phyloP scores from a whole-genome alignment of 805 yeast species.

The Nakazawaea peltata region DNA sequence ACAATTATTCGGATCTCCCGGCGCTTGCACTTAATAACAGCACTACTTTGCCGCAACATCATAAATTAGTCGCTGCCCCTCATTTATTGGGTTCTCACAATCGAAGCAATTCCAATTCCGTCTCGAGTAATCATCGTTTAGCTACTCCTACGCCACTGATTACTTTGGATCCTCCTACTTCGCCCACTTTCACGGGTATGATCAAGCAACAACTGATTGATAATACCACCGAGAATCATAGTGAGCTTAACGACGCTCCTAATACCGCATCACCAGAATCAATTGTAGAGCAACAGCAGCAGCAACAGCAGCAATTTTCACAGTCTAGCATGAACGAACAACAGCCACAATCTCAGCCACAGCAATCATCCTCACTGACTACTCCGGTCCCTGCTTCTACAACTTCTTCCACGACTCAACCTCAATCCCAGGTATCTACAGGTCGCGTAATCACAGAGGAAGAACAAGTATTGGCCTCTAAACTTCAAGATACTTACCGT shows the following conservation, averaged over 20 bases:
- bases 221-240: constrained; percentile 3
- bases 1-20: not conserved
- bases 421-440: constrained; percentile 11
- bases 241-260: constrained; percentile 9
- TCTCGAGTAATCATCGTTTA: constrained; percentile 11
- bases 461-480: constrained; percentile 59
- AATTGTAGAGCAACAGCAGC: constrained; percentile 3
- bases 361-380: constrained; percentile 6
- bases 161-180: constrained; percentile 22
- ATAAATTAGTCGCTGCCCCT: not conserved
- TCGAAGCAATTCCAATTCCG: not conserved
- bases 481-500: constrained; percentile 68
- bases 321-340: not conserved
- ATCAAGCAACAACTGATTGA: too few relatives aligned
- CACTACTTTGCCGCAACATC: not conserved
- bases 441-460: constrained; percentile 35
- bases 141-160: constrained; percentile 28
- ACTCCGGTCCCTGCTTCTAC: constrained; percentile 15
- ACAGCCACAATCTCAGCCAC: constrained; percentile 13
- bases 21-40: not conserved
- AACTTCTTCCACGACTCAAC: constrained; percentile 10
- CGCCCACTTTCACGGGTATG: constrained; percentile 9
- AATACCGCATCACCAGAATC: constrained; percentile 10
- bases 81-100: too few relatives aligned
- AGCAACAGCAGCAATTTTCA: not conserved